A percentile compares a stretch with the other conserved stretches of the same genome.
Evolutionary conservation across 2,329 filamentous ascomycete species (phyloP).

Genomic region (Ceratocystis huliohia): DNA sequence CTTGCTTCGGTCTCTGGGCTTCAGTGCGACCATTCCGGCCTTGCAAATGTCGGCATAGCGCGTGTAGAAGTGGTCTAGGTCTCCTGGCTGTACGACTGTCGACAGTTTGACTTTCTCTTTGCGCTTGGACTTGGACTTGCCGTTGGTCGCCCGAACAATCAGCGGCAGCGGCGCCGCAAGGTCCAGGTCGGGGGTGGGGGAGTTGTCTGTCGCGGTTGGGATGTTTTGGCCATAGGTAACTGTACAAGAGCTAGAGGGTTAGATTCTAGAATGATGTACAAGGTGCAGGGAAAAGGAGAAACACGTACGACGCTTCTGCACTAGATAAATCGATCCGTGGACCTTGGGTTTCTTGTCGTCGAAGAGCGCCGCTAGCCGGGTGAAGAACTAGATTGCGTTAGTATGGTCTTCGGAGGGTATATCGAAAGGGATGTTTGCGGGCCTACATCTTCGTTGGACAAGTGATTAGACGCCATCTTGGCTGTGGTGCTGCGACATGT

Average conservation of each 20-base stretch:
- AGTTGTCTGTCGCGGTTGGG: conserved; percentile 33
- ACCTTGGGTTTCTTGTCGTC: conserved; percentile 51
- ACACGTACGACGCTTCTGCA: conserved; percentile 58
- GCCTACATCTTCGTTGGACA: conserved; percentile 49
- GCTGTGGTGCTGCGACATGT: not conserved
- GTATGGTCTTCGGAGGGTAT: not conserved
- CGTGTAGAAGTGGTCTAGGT: conserved; percentile 67
- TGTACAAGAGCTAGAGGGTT: conserved; percentile 23
- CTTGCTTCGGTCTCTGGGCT: conserved; percentile 86
- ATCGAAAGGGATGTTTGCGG: not conserved
- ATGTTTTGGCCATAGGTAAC: conserved; percentile 36
- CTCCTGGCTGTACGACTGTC: conserved; percentile 65
- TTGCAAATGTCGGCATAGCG: conserved; percentile 88
- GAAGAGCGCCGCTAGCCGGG: conserved; percentile 43
- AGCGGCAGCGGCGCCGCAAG: conserved; percentile 52
- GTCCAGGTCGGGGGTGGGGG: conserved; percentile 48
- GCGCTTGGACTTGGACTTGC: conserved; percentile 49
- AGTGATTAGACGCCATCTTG: conserved; percentile 27
- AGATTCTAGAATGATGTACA: not conserved
- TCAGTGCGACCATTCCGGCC: conserved; percentile 72
- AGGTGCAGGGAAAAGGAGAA: not conserved
- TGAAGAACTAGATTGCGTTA: conserved; percentile 12
- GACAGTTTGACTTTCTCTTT: conserved; percentile 59
- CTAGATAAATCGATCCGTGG: conserved; percentile 61
- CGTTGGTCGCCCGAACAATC: conserved; percentile 74